Conservation (phyloP, 768 basidiomycete genomes). For the Hypsizygus marmoreus region DNA sequence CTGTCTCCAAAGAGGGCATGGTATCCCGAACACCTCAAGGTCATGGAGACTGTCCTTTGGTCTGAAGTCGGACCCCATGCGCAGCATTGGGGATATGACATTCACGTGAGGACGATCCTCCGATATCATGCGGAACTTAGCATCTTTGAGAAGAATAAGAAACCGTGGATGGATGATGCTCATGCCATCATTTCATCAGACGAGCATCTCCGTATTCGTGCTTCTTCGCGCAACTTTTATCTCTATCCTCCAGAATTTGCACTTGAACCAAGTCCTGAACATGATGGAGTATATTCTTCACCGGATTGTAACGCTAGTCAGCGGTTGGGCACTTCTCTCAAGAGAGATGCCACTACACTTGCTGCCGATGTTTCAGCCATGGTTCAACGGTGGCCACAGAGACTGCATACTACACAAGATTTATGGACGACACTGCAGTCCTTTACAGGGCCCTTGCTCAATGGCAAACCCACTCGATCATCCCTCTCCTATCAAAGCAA, state of each 20-base stretch:
- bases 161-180: too few species aligned
- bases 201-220: too few species aligned
- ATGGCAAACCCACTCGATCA: background rate
- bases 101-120: slow-evolving; percentile 27
- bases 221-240: too few species aligned
- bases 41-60: slow-evolving; percentile 46
- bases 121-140: slow-evolving; percentile 18
- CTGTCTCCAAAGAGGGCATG: slow-evolving; percentile 37
- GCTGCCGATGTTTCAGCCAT: slow-evolving; percentile 1
- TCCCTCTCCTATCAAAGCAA: slow-evolving; percentile 24
- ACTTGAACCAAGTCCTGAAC: too few species aligned
- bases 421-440: slow-evolving; percentile 11
- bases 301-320: background rate
- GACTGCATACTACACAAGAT: slow-evolving; percentile 7
- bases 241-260: too few species aligned
- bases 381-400: background rate
- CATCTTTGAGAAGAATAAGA: slow-evolving; percentile 12
- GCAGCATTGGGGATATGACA: slow-evolving; percentile 32
- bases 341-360: background rate
- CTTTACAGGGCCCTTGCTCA: slow-evolving; percentile 1
- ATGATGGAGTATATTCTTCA: too few species aligned
- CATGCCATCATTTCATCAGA: too few species aligned
- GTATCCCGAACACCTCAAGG: slow-evolving; percentile 35
- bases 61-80: slow-evolving; percentile 21
- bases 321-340: too few species aligned